A percentile compares a stretch with the other conserved stretches of the same genome.
Evolutionary conservation across 139 green algal species (phyloP).

Genomic region (Eudorina sp.): DNA sequence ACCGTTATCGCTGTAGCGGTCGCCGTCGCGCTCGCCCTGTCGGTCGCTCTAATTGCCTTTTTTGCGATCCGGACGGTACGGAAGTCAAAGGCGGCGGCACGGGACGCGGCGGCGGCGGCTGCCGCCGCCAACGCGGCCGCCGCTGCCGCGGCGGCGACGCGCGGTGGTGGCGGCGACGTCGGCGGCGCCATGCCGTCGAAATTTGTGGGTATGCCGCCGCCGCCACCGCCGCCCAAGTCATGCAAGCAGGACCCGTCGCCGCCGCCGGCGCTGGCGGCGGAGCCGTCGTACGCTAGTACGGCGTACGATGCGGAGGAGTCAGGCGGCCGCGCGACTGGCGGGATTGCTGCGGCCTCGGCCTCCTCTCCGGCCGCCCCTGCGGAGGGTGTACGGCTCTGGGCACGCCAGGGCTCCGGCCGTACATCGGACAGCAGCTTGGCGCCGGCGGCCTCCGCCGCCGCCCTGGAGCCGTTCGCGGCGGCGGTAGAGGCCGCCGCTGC

Average conservation of each 20-base stretch:
- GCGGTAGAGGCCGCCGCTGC: neutral
- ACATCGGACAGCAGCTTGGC: neutral
- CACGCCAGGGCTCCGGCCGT: no score
- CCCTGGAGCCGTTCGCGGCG: neutral
- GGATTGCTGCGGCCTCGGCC: no score
- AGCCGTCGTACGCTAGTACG: neutral
- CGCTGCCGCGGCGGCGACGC: neutral
- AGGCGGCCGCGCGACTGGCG: no score
- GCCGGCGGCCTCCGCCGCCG: neutral
- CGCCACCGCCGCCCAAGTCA: neutral
- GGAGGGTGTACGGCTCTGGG: no score
- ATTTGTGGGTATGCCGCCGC: neutral
- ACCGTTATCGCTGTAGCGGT: neutral
- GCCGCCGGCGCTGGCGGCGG: neutral
- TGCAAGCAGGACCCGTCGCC: neutral
- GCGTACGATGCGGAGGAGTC: neutral
- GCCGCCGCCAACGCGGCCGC: neutral
- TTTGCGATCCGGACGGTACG: slow-evolving; percentile 12
- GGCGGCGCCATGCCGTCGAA: neutral
- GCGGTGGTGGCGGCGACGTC: neutral
- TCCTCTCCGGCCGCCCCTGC: no score
- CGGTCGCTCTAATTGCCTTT: neutral
- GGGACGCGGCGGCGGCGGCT: neutral
- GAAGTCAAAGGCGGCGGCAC: neutral
- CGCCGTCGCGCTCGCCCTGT: neutral